Evolutionary conservation across 495 filamentous ascomycete species (phyloP).

Genomic region (Sporormia fimetaria): DNA sequence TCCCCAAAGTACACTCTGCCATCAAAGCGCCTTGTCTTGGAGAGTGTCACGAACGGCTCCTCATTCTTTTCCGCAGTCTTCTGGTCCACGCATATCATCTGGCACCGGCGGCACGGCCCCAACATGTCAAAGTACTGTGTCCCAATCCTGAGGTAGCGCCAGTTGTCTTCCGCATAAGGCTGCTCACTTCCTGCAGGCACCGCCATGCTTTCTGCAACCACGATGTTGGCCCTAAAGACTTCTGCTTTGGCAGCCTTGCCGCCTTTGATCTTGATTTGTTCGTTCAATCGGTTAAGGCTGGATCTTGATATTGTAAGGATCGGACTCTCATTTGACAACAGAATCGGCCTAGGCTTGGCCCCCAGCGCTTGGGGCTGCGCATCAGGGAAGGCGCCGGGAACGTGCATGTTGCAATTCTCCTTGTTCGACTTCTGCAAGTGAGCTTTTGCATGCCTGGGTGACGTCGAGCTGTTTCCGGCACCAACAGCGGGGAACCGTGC

Average conservation of each 20-base stretch:
- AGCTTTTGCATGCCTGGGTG: conserved; percentile 53
- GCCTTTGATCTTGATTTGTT: conserved; percentile 48
- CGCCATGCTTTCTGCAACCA: conserved; percentile 46
- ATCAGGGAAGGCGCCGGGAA: conserved; percentile 48
- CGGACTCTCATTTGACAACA: conserved; percentile 84
- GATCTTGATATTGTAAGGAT: conserved; percentile 73
- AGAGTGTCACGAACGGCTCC: conserved; percentile 80
- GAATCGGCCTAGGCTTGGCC: conserved; percentile 43
- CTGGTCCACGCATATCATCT: conserved; percentile 93
- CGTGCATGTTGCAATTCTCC: conserved; percentile 14
- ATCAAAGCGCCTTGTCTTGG: conserved; percentile 69
- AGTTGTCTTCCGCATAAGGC: conserved; percentile 51
- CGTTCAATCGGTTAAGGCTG: conserved; percentile 68
- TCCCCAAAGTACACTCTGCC: conserved; percentile 80
- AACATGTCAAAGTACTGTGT: conserved; percentile 53
- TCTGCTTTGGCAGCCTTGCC: conserved; percentile 51
- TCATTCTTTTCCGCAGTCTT: conserved; percentile 61
- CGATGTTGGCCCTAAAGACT: conserved; percentile 76
- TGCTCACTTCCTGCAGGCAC: conserved; percentile 36
- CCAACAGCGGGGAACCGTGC: conserved; percentile 63
- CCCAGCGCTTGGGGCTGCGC: conserved; percentile 38
- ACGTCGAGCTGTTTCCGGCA: conserved; percentile 32
- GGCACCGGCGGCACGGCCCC: conserved; percentile 75
- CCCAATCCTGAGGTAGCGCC: conserved; percentile 42
- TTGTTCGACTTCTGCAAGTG: conserved; percentile 46